Percentiles rank a stretch among this genome's conserved stretches.
phyloP scores from a whole-genome alignment of 139 green algal genomes.

The Asterochloris sp. region DNA sequence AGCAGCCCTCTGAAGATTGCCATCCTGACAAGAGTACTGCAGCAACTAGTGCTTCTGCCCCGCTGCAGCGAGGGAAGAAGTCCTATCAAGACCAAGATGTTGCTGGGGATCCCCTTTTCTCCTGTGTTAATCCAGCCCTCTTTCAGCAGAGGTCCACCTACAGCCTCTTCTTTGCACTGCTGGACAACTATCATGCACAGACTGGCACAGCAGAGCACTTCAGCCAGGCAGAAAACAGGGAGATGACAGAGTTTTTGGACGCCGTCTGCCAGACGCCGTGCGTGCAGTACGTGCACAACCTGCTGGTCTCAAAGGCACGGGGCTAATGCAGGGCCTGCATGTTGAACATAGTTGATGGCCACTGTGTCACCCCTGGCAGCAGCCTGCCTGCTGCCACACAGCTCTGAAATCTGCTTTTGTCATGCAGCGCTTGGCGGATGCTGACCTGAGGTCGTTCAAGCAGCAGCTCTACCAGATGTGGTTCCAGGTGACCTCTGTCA shows the following conservation, averaged over 20 bases:
- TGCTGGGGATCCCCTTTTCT: conserved; percentile 49
- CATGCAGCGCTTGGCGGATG: conserved; percentile 18
- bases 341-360: background rate
- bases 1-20: too few species aligned
- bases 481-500: conserved; percentile 25
- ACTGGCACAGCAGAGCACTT: conserved; percentile 31
- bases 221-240: conserved; percentile 29
- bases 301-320: conserved; percentile 35
- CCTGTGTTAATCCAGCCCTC: conserved; percentile 29
- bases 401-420: background rate
- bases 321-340: background rate
- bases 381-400: background rate
- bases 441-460: conserved; percentile 33
- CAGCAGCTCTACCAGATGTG: conserved; percentile 48
- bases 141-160: conserved; percentile 49
- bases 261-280: conserved; percentile 32
- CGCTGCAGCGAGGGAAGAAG: conserved; percentile 35
- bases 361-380: background rate
- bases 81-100: conserved; percentile 34
- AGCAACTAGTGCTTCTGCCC: background rate
- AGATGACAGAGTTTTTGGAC: conserved; percentile 56
- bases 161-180: conserved; percentile 51
- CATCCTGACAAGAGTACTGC: background rate
- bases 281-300: conserved; percentile 52
- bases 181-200: conserved; percentile 58